Evolutionary conservation across 2,329 filamentous ascomycete genomes (phyloP), one percentile per base, ranked within the genome.

Genomic region (Tolypocladium capitatum): DNA sequence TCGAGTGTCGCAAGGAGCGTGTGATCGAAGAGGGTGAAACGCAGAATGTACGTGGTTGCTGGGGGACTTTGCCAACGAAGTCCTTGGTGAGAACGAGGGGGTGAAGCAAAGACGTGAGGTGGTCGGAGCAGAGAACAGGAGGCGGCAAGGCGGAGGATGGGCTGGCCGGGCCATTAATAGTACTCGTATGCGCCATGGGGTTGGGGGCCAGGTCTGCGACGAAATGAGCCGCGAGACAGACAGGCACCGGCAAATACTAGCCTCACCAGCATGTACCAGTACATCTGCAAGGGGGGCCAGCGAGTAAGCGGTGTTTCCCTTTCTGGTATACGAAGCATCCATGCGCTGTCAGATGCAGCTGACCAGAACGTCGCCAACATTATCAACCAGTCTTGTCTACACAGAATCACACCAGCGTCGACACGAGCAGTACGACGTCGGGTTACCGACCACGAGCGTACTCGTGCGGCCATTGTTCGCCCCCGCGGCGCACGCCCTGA

Each of bases 31-130:
- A n/a, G n/a, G n/a, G n/a, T n/a, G n/a, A 57, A 51, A 52, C 53
- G 53, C 55, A 51, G 41, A 57, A 55, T 46, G 49, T 53, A 55
- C 44, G 56, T 48, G 38, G 24, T 9, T 5, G 16, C 16, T 13
- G 45, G 43, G 53, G 67, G 71, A 74, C 73, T 76, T 70, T 76
- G 73, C 73, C 73, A 76, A 75, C 73, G 73, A 76, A 75, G 73
- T 63, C 63, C 50, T 58, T 51, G 53, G 52, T 51, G 51, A 52
- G 52, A 51, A 49, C 44, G 51, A 46, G 35, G 49, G 50, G 43
- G 51, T 52, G 51, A 56, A 53, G 49, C 49, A 49, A 53, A 53
- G n/a, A 48, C 45, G 49, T 51, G 52, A 47, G 43, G 33, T 48
- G 11, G 32, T 45, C 24, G 8, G 33, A 28, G 44, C n/a, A 43